Evolutionary conservation across 2,329 filamentous ascomycete species (phyloP), one percentile per base, ranked within the genome.

Genomic region (Tolypocladium album): DNA sequence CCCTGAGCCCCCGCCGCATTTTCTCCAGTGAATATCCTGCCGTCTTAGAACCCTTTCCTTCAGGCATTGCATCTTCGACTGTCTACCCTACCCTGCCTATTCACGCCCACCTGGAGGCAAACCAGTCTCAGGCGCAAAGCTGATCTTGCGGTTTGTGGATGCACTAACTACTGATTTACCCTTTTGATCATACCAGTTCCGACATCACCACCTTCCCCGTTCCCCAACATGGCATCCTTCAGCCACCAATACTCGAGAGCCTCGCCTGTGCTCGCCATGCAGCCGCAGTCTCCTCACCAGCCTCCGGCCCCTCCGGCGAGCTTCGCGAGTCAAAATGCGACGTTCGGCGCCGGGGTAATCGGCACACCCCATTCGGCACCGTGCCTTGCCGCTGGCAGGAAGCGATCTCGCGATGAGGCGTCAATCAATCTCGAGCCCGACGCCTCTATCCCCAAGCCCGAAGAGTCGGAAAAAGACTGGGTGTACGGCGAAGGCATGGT

Each of bases 331-430:
- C 64, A 66, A 39, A 63, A 68, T 61, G 67, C 65, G 63, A 61
- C 64, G 27, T 70, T 68, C 62, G 65, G 63, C 59, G 56, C 65
- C 8, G 55, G 61, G 61, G 57, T 53, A 66, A 39, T 34, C 20
- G 47, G 31, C 50, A 65, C 60, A 57, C 61, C 56, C 59, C 63
- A 66, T 38, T 61, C 74, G 72, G 76, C 60, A 22, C 65, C 67
- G 38, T 57, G 63, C 50, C 60, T 65, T n/a, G 61, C 64, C 34
- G 64, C 68, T 61, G 87, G 88, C 65, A 86, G 88, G 70, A 92
- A 92, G 76, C 86, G 89, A 66, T 90, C 88, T 63, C 83, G 88
- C 69, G 87, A 89, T 68, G 88, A 92, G 72, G 87, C 88, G 60
- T 79, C 81, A 34, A 76, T 81, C 64, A 89, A 90, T 67, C 83